These are phyloP conservation scores for Trichoderma koningiopsis DNA, from an alignment of 2,329 filamentous ascomycete species.

Conservation along the genomic window DNA sequence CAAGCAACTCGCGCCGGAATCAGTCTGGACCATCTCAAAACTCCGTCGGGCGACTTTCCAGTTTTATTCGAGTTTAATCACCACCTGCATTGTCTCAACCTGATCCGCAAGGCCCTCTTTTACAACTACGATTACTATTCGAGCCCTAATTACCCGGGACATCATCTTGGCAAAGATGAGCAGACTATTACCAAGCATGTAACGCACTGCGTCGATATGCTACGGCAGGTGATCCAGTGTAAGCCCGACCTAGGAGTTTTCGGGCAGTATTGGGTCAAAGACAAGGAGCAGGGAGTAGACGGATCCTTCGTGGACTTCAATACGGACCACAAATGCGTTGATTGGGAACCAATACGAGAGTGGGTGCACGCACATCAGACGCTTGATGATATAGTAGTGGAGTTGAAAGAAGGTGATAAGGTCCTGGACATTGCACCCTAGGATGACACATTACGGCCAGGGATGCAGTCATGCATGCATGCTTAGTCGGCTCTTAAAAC, in stretches of 20 bases:
- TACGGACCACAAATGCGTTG: slow-evolving; percentile 17
- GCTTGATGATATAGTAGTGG: slow-evolving; percentile 11
- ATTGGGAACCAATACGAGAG: slow-evolving; percentile 20
- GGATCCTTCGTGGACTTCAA: slow-evolving; percentile 23
- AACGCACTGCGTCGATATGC: slow-evolving; percentile 17
- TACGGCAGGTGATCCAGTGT: slow-evolving; percentile 18
- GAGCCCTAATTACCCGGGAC: background rate
- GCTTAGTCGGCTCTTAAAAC: background rate
- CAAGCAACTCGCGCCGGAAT: slow-evolving; percentile 10
- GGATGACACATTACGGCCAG: background rate
- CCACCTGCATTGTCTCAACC: slow-evolving; percentile 21
- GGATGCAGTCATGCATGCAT: background rate
- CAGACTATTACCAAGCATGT: slow-evolving; percentile 14
- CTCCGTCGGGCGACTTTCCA: background rate
- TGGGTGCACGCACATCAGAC: slow-evolving; percentile 15
- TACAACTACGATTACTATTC: slow-evolving; percentile 21
- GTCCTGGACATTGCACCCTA: slow-evolving; percentile 15
- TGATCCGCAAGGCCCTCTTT: slow-evolving; percentile 16
- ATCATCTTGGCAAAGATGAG: slow-evolving; percentile 7
- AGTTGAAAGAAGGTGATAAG: slow-evolving; percentile 15
- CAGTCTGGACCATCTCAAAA: slow-evolving; percentile 10
- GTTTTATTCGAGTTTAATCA: slow-evolving; percentile 21
- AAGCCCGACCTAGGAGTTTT: slow-evolving; percentile 18
- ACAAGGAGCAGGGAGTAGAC: slow-evolving; percentile 10
- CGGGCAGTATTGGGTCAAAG: slow-evolving; percentile 20